Evolutionary conservation across 768 basidiomycete species (phyloP).

Genomic region (Tylopilus cervinicoccineus): DNA sequence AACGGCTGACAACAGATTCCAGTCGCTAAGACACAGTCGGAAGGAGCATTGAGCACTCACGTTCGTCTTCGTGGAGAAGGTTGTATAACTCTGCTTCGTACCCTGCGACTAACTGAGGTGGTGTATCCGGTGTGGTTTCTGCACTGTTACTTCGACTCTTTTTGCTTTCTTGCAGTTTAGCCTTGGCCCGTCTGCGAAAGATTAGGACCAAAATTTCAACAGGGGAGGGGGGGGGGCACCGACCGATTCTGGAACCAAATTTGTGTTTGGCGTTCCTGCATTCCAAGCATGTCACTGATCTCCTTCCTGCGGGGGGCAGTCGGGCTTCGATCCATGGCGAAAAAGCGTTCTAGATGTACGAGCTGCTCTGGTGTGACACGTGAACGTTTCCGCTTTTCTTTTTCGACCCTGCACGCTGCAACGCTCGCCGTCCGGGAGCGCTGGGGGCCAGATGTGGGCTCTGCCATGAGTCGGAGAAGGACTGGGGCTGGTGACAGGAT

Average conservation of each 20-base stretch:
- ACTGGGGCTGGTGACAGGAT: conserved; percentile 22
- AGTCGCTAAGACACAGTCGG: not conserved
- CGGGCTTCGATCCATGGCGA: conserved; percentile 65
- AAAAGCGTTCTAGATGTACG: conserved; percentile 68
- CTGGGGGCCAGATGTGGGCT: conserved; percentile 34
- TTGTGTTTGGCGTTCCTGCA: conserved; percentile 85
- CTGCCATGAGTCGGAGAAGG: conserved; percentile 23
- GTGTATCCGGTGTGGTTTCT: conserved; percentile 42
- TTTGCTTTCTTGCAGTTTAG: conserved; percentile 66
- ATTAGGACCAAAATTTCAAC: not conserved
- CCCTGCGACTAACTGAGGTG: conserved; percentile 48
- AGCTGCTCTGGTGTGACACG: conserved; percentile 80
- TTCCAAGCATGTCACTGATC: conserved; percentile 69
- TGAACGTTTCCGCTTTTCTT: conserved; percentile 68
- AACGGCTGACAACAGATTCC: conserved; percentile 44
- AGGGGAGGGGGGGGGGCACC: not conserved
- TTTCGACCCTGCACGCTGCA: conserved; percentile 30
- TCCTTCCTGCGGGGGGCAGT: conserved; percentile 68
- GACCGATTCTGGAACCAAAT: conserved; percentile 88
- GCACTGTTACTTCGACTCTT: conserved; percentile 34
- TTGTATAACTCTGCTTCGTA: conserved; percentile 58
- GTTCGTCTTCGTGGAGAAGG: conserved; percentile 72
- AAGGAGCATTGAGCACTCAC: conserved; percentile 41
- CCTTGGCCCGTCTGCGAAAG: conserved; percentile 67
- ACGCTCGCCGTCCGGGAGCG: conserved; percentile 31